Conservation (phyloP, 805 yeast genomes). For the Maudiozyma serrabonitensis region DNA sequence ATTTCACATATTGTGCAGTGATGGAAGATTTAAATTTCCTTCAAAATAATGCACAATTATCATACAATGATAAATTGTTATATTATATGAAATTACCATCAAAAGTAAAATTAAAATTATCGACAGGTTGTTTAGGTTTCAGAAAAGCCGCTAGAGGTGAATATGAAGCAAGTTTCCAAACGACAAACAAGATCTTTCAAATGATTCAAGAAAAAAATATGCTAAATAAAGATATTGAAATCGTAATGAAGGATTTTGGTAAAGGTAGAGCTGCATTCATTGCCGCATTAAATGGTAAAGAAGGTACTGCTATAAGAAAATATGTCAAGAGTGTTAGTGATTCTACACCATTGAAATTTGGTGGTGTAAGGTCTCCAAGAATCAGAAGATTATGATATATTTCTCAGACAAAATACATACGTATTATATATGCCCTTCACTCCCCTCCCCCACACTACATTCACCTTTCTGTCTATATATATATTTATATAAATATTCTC, state of each 20-base stretch:
- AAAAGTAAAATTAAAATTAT: constrained; percentile 53
- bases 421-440: too few relatives aligned
- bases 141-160: constrained; percentile 84
- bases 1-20: constrained; percentile 63
- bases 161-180: constrained; percentile 87
- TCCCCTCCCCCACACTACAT: too few relatives aligned
- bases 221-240: constrained; percentile 56
- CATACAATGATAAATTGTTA: constrained; percentile 62
- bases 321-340: constrained; percentile 65
- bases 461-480: not conserved
- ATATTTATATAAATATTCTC: not conserved
- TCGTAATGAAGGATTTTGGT: constrained; percentile 74
- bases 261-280: constrained; percentile 83
- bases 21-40: constrained; percentile 53
- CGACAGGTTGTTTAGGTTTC: constrained; percentile 85
- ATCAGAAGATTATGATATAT: constrained; percentile 53
- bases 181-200: constrained; percentile 62
- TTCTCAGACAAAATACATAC: too few relatives aligned
- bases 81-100: constrained; percentile 76
- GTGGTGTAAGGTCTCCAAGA: constrained; percentile 84
- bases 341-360: constrained; percentile 74
- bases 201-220: constrained; percentile 54
- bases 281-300: constrained; percentile 79
- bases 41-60: constrained; percentile 42
- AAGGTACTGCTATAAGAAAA: constrained; percentile 63